These are phyloP conservation scores for Apiospora phragmitis DNA, from an alignment of 2,329 filamentous ascomycete genomes.

Conservation along the genomic window DNA sequence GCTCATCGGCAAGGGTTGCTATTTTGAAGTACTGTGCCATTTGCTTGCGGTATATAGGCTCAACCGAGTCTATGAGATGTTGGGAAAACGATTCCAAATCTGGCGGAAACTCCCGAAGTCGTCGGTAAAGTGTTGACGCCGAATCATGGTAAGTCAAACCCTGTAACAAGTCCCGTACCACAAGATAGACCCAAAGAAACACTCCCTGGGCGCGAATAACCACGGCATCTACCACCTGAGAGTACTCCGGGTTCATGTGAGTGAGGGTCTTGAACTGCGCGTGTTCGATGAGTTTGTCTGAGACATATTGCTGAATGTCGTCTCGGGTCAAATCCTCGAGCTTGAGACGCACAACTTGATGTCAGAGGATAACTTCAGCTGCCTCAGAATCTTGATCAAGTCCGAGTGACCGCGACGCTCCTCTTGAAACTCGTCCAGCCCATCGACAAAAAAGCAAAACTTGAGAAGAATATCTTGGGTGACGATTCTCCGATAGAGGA, in stretches of 20 bases:
- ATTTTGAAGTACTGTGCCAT: not conserved
- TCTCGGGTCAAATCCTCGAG: not conserved
- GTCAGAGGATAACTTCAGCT: not conserved
- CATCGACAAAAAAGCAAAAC: slow-evolving; percentile 14
- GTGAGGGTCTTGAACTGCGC: not conserved
- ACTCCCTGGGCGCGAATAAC: not conserved
- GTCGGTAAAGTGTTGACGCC: not conserved
- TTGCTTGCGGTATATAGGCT: not conserved
- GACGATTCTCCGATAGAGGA: not conserved
- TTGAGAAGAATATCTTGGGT: not conserved
- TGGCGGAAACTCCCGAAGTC: not conserved
- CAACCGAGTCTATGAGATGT: not conserved
- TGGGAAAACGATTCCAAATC: not conserved
- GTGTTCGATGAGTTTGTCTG: not conserved
- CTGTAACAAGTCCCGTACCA: not conserved
- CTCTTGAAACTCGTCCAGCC: slow-evolving; percentile 11
- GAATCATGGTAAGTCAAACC: not conserved
- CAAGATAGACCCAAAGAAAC: not conserved
- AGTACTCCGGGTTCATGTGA: not conserved
- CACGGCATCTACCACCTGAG: not conserved
- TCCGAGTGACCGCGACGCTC: not conserved
- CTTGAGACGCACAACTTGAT: not conserved
- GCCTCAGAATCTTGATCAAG: not conserved
- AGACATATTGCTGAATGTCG: not conserved
- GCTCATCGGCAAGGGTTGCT: not conserved